Evolutionary conservation across 2,329 filamentous ascomycete genomes (phyloP), one percentile per base, ranked within the genome.

Genomic region (Ophiostoma pallidulum): DNA sequence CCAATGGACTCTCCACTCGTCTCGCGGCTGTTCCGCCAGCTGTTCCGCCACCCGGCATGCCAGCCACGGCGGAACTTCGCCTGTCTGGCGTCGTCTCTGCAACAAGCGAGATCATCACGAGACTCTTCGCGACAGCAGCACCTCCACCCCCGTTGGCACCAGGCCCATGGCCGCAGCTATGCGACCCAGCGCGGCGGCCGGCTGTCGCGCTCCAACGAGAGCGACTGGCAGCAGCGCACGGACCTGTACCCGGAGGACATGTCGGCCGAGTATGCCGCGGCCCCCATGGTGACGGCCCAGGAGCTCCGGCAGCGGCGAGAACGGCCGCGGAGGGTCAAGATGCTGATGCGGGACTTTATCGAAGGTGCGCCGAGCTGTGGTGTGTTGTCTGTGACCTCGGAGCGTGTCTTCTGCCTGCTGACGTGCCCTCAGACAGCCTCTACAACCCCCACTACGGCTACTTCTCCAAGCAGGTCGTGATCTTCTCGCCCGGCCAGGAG

Each of bases 281-380:
- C 87, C 60, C 90, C 92, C 0, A 80, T 84, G 61, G 84, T 98
- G 41, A 94, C 89, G 8, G 78, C 88, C n/a, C 75, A 84, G 54
- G 82, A 88, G 52, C 69, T 98, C 56, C 81, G 83, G 56, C 71
- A 66, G 55, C 75, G 85, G 46, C 81, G 71, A 45, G 83, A 94
- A 61, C 74, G 92, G 59, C 92, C 92, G 38, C 78, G 78, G 60
- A 77, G 85, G 64, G 90, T 95, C 56, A 96, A 95, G 77, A 98
- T 98, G 92, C 70, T 96, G 60, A 86, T 94, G 62, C 78, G 94
- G 55, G 94, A 98, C 72, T 98, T 98, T 62, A 92, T 98, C 61
- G 92, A 98, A 65, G 90, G 86, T 89, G 61, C 56, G 28, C 24
- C 24, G 24, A 10, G 1, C 3, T 14, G n/a, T 1, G n/a, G 1